A percentile compares a stretch with the other conserved stretches of the same genome.
Conservation (phyloP, 805 yeast species). For the Diddensiella santjacobensis region DNA sequence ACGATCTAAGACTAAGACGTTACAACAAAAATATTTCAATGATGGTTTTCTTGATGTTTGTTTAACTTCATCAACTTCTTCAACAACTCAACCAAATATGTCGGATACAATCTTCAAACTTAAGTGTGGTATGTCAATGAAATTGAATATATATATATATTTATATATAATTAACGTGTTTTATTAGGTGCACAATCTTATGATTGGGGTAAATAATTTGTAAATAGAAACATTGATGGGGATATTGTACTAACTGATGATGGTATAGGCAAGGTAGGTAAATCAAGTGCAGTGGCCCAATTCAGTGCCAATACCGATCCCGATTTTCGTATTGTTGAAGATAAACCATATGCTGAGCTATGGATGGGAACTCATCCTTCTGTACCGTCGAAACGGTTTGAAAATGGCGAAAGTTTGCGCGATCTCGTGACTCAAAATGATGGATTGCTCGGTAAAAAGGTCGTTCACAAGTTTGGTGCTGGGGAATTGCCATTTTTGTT, state of each 20-base stretch:
- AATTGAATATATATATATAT: too few relatives aligned
- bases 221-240: not conserved
- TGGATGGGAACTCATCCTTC: conserved; percentile 99
- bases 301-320: conserved; percentile 74
- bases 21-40: too few relatives aligned
- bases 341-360: conserved; percentile 89
- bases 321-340: conserved; percentile 55
- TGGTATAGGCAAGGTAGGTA: conserved; percentile 61
- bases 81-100: too few relatives aligned
- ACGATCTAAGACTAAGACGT: too few relatives aligned
- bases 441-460: conserved; percentile 52
- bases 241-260: not conserved
- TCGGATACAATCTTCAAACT: conserved; percentile 29
- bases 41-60: too few relatives aligned
- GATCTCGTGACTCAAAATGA: conserved; percentile 64
- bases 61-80: too few relatives aligned
- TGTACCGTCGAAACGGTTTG: conserved; percentile 67
- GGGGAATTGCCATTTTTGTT: conserved; percentile 86
- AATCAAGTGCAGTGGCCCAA: conserved; percentile 81
- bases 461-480: conserved; percentile 64
- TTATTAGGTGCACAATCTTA: conserved; percentile 71
- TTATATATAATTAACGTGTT: too few relatives aligned
- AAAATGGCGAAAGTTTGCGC: conserved; percentile 56
- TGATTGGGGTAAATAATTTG: conserved; percentile 70
- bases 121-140: conserved; percentile 32